Conservation (phyloP, 169 alveolate genomes). For the Plasmodium inui region DNA sequence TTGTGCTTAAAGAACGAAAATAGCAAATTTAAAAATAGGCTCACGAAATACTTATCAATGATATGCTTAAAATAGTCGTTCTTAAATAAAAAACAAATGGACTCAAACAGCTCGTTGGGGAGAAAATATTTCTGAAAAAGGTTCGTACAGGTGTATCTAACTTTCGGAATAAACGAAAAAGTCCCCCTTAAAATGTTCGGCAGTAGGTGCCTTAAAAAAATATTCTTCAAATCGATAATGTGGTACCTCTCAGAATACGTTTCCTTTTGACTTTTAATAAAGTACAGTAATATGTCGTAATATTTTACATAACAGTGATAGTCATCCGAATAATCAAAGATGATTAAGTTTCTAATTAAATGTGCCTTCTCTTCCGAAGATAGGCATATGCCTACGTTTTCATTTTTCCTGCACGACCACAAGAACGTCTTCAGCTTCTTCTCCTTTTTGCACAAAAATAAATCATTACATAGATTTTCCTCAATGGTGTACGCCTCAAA, state of each 20-base stretch:
- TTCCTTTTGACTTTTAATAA: conserved; percentile 40
- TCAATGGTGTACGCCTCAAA: conserved; percentile 21
- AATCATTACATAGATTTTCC: conserved; percentile 21
- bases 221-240: conserved; percentile 15
- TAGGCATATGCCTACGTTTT: background rate
- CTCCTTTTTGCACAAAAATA: conserved; percentile 22
- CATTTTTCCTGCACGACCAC: background rate
- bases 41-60: conserved; percentile 65
- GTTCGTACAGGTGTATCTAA: conserved; percentile 29
- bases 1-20: conserved; percentile 70
- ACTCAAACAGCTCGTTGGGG: conserved; percentile 19
- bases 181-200: conserved; percentile 75
- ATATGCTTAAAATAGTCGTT: conserved; percentile 50
- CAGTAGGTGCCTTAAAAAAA: background rate
- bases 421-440: background rate
- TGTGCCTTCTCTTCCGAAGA: conserved; percentile 49
- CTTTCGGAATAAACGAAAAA: conserved; percentile 52
- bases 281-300: conserved; percentile 59
- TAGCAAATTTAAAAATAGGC: conserved; percentile 13
- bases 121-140: conserved; percentile 55
- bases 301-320: conserved; percentile 62
- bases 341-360: conserved; percentile 27
- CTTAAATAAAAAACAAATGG: conserved; percentile 45
- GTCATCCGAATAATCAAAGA: conserved; percentile 57
- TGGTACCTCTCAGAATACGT: background rate